phyloP scores from a whole-genome alignment of 2,329 filamentous ascomycete species.

The Elsinoe fawcettii region DNA sequence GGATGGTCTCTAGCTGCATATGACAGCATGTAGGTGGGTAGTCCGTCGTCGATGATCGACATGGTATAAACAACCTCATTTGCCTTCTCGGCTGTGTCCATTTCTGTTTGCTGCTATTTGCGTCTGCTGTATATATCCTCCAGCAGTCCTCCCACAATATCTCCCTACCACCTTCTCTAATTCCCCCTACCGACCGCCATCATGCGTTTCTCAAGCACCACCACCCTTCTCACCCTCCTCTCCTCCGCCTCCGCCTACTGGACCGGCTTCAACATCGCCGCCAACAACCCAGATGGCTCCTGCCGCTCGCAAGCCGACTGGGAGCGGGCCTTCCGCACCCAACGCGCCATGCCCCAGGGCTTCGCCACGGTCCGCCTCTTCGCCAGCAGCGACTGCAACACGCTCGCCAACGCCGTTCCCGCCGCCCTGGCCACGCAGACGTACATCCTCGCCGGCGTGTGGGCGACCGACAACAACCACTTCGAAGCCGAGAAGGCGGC shows the following conservation, averaged over 20 bases:
- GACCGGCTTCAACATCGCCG: constrained; percentile 69
- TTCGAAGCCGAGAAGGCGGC: constrained; percentile 69
- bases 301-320: constrained; percentile 55
- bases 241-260: constrained; percentile 31
- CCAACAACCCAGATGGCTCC: constrained; percentile 52
- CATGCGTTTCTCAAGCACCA: constrained; percentile 6
- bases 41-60: background rate
- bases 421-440: constrained; percentile 78
- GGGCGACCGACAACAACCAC: constrained; percentile 59
- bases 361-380: constrained; percentile 68
- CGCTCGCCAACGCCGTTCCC: constrained; percentile 62
- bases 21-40: constrained; percentile 10
- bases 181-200: background rate
- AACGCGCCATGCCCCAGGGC: constrained; percentile 52
- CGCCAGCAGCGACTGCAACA: constrained; percentile 62
- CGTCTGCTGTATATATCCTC: background rate
- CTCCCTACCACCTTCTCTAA: background rate
- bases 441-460: constrained; percentile 71
- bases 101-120: background rate
- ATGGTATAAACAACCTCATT: constrained; percentile 14
- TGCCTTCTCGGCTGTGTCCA: background rate
- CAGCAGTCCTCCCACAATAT: background rate
- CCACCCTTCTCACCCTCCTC: constrained; percentile 23
- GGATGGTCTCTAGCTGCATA: constrained; percentile 3
- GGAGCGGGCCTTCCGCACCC: constrained; percentile 60